phyloP scores from a whole-genome alignment of 768 basidiomycete species.

The Boletus sensibilis region DNA sequence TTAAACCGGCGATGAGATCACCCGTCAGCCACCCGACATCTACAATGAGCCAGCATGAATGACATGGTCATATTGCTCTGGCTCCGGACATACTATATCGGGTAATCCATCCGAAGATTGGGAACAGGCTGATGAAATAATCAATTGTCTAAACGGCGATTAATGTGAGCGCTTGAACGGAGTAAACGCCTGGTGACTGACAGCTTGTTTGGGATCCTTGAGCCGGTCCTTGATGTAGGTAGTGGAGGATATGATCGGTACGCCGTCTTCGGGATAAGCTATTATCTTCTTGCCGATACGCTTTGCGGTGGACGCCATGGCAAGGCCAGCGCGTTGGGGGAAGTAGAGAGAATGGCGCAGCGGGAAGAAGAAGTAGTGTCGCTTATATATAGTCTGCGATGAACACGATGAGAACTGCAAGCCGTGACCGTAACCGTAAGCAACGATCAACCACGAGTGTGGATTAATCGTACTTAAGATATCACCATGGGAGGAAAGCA shows the following conservation, averaged over 20 bases:
- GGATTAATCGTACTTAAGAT: background rate
- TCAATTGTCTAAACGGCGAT: slow-evolving; percentile 43
- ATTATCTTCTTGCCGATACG: slow-evolving; percentile 56
- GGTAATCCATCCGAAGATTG: slow-evolving; percentile 80
- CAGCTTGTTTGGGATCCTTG: slow-evolving; percentile 48
- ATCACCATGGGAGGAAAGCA: slow-evolving; percentile 22
- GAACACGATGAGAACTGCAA: background rate
- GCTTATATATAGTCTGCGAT: background rate
- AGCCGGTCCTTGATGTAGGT: slow-evolving; percentile 49
- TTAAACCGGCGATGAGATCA: slow-evolving; percentile 87
- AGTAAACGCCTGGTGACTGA: slow-evolving; percentile 26
- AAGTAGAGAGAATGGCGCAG: background rate
- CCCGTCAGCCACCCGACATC: slow-evolving; percentile 80
- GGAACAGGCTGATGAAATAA: slow-evolving; percentile 78
- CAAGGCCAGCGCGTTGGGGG: background rate
- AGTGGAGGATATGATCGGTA: slow-evolving; percentile 57
- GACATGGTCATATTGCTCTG: background rate
- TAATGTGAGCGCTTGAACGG: background rate
- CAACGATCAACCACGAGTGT: background rate
- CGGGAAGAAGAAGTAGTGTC: no score
- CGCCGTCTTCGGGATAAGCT: slow-evolving; percentile 55
- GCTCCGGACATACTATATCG: slow-evolving; percentile 67
- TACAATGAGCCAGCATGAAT: slow-evolving; percentile 23
- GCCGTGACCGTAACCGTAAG: background rate
- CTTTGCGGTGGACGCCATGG: slow-evolving; percentile 44